Evolutionary conservation across 2,329 filamentous ascomycete species (phyloP).

Genomic region (Botryotinia narcissicola): DNA sequence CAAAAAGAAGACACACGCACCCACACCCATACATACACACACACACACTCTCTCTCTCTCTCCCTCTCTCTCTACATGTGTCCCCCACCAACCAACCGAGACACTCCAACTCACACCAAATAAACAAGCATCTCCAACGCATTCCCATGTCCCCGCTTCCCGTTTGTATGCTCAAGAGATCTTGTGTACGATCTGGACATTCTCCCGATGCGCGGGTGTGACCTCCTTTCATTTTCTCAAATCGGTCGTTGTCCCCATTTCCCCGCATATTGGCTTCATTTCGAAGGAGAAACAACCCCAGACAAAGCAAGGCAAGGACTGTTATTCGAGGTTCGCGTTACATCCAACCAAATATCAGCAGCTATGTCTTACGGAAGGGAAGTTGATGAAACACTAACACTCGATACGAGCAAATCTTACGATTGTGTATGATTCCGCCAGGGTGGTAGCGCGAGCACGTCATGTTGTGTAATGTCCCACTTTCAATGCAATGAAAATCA

Average conservation of each 20-base stretch:
- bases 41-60: too few species aligned
- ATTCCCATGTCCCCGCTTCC: neutral
- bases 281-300: neutral
- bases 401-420: conserved; percentile 17
- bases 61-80: too few species aligned
- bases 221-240: neutral
- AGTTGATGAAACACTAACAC: conserved; percentile 2
- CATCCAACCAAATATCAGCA: neutral
- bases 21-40: too few species aligned
- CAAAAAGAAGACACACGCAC: neutral
- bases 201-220: conserved; percentile 1
- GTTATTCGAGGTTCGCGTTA: neutral
- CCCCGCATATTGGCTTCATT: neutral
- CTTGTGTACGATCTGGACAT: conserved; percentile 7
- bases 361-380: conserved; percentile 7
- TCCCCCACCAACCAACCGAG: neutral
- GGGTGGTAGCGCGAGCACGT: conserved; percentile 8
- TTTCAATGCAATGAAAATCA: neutral
- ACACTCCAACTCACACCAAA: neutral
- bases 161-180: neutral
- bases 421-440: conserved; percentile 12
- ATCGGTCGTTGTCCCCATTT: neutral
- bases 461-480: conserved; percentile 1
- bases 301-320: neutral
- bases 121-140: neutral